Evolutionary conservation across 768 basidiomycete species (phyloP).

Genomic region (Mycena leptocephala): DNA sequence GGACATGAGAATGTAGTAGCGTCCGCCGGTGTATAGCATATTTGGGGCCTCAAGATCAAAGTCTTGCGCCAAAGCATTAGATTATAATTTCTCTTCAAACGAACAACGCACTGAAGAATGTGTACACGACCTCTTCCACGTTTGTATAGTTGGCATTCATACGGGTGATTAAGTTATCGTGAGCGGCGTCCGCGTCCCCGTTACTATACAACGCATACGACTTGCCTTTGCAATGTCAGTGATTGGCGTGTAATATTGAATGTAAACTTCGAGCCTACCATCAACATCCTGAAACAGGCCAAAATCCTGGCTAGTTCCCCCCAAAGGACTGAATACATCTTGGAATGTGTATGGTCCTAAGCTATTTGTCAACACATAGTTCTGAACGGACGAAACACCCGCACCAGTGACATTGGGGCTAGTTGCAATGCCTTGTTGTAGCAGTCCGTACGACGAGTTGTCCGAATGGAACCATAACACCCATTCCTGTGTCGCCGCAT

Average conservation of each 20-base stretch:
- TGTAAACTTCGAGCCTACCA: slow-evolving; percentile 2
- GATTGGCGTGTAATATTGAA: neutral
- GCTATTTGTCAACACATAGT: neutral
- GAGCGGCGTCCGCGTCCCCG: slow-evolving; percentile 40
- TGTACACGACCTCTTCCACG: slow-evolving; percentile 44
- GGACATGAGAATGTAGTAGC: slow-evolving; percentile 48
- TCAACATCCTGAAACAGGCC: slow-evolving; percentile 43
- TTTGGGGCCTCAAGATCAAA: slow-evolving; percentile 44
- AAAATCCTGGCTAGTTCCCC: slow-evolving; percentile 42
- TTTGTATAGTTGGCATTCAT: slow-evolving; percentile 43
- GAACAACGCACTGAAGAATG: slow-evolving; percentile 37
- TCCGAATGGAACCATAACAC: slow-evolving; percentile 50
- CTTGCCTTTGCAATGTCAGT: slow-evolving; percentile 21
- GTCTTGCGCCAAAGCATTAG: slow-evolving; percentile 12
- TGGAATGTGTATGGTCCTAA: slow-evolving; percentile 43
- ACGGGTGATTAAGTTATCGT: slow-evolving; percentile 43
- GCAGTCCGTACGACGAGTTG: slow-evolving; percentile 45
- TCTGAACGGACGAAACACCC: neutral
- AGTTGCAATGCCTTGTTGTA: slow-evolving; percentile 46
- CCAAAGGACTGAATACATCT: slow-evolving; percentile 39
- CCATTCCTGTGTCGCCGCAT: slow-evolving; percentile 40
- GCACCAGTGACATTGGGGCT: slow-evolving; percentile 47
- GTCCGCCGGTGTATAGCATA: slow-evolving; percentile 40
- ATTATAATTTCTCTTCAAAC: neutral
- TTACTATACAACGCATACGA: slow-evolving; percentile 44